A percentile compares a stretch with the other conserved stretches of the same genome.
Conservation (phyloP, 2,329 filamentous ascomycete genomes). For the Sporothrix humicola region DNA sequence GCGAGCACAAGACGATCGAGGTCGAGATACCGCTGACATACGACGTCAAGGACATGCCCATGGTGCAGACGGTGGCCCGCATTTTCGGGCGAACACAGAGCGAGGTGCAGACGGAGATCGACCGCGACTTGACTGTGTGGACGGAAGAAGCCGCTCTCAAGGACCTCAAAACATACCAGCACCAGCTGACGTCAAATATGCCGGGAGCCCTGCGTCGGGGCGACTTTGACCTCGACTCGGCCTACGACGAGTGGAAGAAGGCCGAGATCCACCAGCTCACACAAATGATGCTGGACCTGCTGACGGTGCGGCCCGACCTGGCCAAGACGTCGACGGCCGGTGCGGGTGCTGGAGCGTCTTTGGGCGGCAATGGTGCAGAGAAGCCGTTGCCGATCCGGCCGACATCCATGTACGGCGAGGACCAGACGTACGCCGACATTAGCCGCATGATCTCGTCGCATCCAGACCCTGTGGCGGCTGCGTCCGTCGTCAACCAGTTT, state of each 20-base stretch:
- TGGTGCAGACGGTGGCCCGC: constrained; percentile 84
- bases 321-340: constrained; percentile 73
- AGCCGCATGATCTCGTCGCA: constrained; percentile 56
- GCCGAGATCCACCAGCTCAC: constrained; percentile 86
- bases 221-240: constrained; percentile 89
- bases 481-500: constrained; percentile 45
- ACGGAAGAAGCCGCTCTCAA: constrained; percentile 88
- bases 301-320: constrained; percentile 83
- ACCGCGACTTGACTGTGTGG: constrained; percentile 80
- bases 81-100: constrained; percentile 82
- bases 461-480: constrained; percentile 43
- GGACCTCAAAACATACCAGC: constrained; percentile 93
- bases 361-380: constrained; percentile 44
- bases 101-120: constrained; percentile 85
- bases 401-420: constrained; percentile 53
- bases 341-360: constrained; percentile 39
- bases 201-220: constrained; percentile 76
- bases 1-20: constrained; percentile 73
- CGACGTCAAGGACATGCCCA: constrained; percentile 95
- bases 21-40: constrained; percentile 83
- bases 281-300: constrained; percentile 89
- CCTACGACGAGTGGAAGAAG: constrained; percentile 89
- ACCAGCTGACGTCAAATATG: constrained; percentile 80
- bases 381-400: constrained; percentile 63
- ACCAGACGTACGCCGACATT: constrained; percentile 60